Evolutionary conservation across 768 basidiomycete genomes (phyloP).

Genomic region (Gyrodon lividus): DNA sequence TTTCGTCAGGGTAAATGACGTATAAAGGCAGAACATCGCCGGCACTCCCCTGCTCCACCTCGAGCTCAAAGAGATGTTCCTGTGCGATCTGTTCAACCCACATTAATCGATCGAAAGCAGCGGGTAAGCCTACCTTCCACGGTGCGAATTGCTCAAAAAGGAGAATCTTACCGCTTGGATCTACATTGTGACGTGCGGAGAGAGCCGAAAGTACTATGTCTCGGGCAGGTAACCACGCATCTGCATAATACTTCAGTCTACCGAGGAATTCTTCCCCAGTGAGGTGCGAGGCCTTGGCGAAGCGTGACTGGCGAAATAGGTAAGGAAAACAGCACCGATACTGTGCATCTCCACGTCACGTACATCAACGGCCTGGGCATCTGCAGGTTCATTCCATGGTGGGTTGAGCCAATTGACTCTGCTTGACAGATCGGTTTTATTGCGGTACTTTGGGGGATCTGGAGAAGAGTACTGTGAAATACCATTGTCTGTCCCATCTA

Average conservation of each 20-base stretch:
- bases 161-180: constrained; percentile 75
- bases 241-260: constrained; percentile 76
- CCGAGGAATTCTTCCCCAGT: constrained; percentile 84
- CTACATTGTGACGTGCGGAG: constrained; percentile 52
- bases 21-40: constrained; percentile 65
- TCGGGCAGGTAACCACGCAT: constrained; percentile 91
- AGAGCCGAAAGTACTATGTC: constrained; percentile 69
- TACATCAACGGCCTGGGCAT: constrained; percentile 71
- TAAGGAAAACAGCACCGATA: constrained; percentile 8
- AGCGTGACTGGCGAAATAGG: constrained; percentile 52
- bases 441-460: constrained; percentile 68
- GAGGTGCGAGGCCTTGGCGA: constrained; percentile 75
- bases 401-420: constrained; percentile 87
- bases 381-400: constrained; percentile 82
- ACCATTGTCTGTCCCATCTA: constrained; percentile 96
- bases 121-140: constrained; percentile 67
- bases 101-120: not conserved
- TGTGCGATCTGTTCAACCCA: constrained; percentile 29
- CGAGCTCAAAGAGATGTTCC: constrained; percentile 92
- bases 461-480: constrained; percentile 75
- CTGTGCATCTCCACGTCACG: constrained; percentile 37
- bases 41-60: constrained; percentile 51
- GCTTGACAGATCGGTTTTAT: constrained; percentile 78
- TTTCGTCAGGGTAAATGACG: constrained; percentile 87
- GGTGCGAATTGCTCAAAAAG: constrained; percentile 78